Evolutionary conservation across 768 basidiomycete species (phyloP).

Genomic region (Hirschioporus abietinus): DNA sequence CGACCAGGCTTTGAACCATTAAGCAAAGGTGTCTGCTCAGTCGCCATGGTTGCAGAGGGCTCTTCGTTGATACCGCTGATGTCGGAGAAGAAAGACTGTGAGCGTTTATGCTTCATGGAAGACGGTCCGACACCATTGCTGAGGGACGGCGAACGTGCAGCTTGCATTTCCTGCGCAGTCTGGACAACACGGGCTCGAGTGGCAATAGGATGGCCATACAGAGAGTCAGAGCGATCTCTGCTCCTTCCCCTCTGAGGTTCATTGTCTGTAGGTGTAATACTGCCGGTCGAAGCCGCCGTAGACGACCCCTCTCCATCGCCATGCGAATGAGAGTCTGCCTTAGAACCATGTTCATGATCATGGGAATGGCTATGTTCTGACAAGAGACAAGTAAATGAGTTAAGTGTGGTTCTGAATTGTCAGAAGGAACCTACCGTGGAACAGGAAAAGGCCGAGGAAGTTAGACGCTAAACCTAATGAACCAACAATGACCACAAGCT

Average conservation of each 20-base stretch:
- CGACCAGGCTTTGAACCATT: constrained; percentile 9
- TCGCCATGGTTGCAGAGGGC: constrained; percentile 11
- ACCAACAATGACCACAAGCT: constrained; percentile 86
- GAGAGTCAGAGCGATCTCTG: constrained; percentile 37
- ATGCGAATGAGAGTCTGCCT: constrained; percentile 2
- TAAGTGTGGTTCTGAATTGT: constrained; percentile 7
- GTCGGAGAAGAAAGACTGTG: neutral
- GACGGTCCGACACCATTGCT: neutral
- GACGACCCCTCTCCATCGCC: neutral
- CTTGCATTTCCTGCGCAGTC: constrained; percentile 78
- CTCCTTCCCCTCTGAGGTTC: constrained; percentile 4
- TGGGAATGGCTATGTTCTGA: constrained; percentile 25
- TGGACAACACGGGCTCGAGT: constrained; percentile 72
- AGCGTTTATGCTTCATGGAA: neutral
- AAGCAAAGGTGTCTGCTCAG: constrained; percentile 46
- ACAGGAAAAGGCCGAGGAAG: constrained; percentile 87
- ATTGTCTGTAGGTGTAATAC: neutral
- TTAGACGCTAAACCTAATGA: constrained; percentile 87
- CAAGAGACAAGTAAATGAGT: constrained; percentile 12
- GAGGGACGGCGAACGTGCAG: constrained; percentile 44
- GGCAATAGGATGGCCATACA: constrained; percentile 71
- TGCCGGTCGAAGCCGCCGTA: neutral
- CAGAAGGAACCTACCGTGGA: constrained; percentile 65
- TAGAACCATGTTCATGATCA: constrained; percentile 6
- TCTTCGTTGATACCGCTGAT: neutral